phyloP scores from a whole-genome alignment of 805 yeast species.

The Yarrowia yakushimensis region DNA sequence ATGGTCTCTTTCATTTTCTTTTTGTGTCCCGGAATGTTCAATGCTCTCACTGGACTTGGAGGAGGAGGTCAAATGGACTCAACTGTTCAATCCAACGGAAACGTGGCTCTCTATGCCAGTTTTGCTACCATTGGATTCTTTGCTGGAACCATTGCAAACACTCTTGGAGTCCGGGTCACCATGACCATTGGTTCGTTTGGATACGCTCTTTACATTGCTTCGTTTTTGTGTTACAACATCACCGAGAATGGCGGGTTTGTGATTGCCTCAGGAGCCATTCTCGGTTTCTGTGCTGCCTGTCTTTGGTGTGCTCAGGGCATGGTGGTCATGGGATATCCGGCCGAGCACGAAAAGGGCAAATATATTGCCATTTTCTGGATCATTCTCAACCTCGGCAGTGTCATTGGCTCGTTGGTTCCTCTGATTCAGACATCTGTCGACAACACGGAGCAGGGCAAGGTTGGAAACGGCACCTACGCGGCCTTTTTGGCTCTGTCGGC shows the following conservation, averaged over 20 bases:
- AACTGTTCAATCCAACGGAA: constrained; percentile 46
- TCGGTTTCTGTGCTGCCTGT: constrained; percentile 54
- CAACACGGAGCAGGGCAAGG: constrained; percentile 35
- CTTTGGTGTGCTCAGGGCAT: constrained; percentile 61
- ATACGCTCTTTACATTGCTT: constrained; percentile 46
- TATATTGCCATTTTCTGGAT: constrained; percentile 58
- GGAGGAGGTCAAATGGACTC: constrained; percentile 42
- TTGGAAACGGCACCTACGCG: constrained; percentile 50
- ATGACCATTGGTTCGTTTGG: constrained; percentile 48
- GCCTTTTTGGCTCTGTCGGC: constrained; percentile 54
- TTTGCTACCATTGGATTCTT: constrained; percentile 58
- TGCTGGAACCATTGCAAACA: constrained; percentile 53
- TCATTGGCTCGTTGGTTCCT: constrained; percentile 57
- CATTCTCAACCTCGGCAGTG: constrained; percentile 60
- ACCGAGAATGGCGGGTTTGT: constrained; percentile 49
- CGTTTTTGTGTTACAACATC: constrained; percentile 46
- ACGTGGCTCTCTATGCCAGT: constrained; percentile 51
- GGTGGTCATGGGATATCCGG: constrained; percentile 55
- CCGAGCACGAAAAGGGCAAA: constrained; percentile 51
- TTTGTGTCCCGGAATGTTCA: constrained; percentile 53
- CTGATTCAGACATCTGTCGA: constrained; percentile 48
- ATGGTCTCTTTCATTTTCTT: constrained; percentile 48
- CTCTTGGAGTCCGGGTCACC: constrained; percentile 45
- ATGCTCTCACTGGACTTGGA: constrained; percentile 51
- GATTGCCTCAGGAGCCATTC: constrained; percentile 54